Evolutionary conservation across 2,329 filamentous ascomycete genomes (phyloP).

Genomic region (Claviceps sp.): DNA sequence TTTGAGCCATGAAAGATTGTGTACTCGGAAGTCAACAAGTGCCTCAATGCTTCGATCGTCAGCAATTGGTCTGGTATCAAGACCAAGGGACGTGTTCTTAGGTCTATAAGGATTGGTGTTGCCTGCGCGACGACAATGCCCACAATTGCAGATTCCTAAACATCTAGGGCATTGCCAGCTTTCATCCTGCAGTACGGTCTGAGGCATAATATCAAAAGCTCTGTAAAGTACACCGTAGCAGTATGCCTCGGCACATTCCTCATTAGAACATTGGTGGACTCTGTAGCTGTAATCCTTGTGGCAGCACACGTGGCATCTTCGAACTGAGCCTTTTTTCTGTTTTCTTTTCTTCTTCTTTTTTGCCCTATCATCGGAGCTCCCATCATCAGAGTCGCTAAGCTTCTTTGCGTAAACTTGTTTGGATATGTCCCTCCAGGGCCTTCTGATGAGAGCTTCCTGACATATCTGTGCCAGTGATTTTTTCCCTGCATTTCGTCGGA

Average conservation of each 20-base stretch:
- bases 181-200: slow-evolving; percentile 64
- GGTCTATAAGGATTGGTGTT: slow-evolving; percentile 72
- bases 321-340: slow-evolving; percentile 39
- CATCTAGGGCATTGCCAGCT: slow-evolving; percentile 87
- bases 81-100: slow-evolving; percentile 74
- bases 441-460: slow-evolving; percentile 67
- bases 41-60: slow-evolving; percentile 84
- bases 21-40: slow-evolving; percentile 78
- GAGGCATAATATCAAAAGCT: slow-evolving; percentile 81
- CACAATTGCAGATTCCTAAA: slow-evolving; percentile 75
- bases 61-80: slow-evolving; percentile 81
- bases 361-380: slow-evolving; percentile 48
- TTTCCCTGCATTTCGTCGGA: slow-evolving; percentile 51
- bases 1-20: slow-evolving; percentile 75
- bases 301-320: slow-evolving; percentile 70
- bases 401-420: slow-evolving; percentile 39
- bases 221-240: slow-evolving; percentile 91
- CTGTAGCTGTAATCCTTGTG: slow-evolving; percentile 74
- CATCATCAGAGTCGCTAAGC: slow-evolving; percentile 37
- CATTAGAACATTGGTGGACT: slow-evolving; percentile 62
- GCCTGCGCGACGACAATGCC: slow-evolving; percentile 52
- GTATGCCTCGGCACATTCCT: slow-evolving; percentile 60
- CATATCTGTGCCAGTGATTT: slow-evolving; percentile 88
- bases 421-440: slow-evolving; percentile 74
- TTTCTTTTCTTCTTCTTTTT: slow-evolving; percentile 46